Conservation (phyloP, 441 rosid species). For the Biscutella laevigata region DNA sequence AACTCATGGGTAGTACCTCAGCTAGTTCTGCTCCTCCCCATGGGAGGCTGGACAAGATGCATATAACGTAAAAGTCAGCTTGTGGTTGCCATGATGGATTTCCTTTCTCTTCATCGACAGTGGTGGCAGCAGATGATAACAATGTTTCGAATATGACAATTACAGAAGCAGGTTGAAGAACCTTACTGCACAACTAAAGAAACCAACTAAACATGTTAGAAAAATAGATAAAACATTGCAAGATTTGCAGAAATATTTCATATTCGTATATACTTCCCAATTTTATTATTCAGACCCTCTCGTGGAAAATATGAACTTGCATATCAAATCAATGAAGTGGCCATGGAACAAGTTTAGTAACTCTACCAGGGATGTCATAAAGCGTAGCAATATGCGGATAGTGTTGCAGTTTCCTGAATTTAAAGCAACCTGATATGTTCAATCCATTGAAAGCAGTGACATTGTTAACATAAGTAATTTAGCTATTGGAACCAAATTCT, state of each 20-base stretch:
- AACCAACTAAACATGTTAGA: conserved; percentile 15
- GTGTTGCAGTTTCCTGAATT: conserved; percentile 59
- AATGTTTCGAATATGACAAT: conserved; percentile 77
- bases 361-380: conserved; percentile 76
- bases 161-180: conserved; percentile 78
- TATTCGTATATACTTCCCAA: not conserved
- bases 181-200: conserved; percentile 88
- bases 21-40: conserved; percentile 96
- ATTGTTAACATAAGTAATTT: not conserved
- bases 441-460: conserved; percentile 1
- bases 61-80: conserved; percentile 86
- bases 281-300: not conserved
- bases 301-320: not conserved
- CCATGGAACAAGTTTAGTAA: not conserved
- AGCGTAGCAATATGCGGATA: conserved; percentile 80
- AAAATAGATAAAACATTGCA: not conserved
- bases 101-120: conserved; percentile 96
- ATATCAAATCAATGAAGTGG: not conserved
- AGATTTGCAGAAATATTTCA: not conserved
- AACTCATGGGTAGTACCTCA: conserved; percentile 50
- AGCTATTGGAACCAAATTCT: too few relatives aligned
- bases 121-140: conserved; percentile 94
- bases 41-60: conserved; percentile 92
- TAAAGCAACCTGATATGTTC: conserved; percentile 60
- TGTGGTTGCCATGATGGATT: conserved; percentile 95